These are phyloP conservation scores for Fusarium dimerum DNA, from an alignment of 2,329 filamentous ascomycete species.

Conservation along the genomic window DNA sequence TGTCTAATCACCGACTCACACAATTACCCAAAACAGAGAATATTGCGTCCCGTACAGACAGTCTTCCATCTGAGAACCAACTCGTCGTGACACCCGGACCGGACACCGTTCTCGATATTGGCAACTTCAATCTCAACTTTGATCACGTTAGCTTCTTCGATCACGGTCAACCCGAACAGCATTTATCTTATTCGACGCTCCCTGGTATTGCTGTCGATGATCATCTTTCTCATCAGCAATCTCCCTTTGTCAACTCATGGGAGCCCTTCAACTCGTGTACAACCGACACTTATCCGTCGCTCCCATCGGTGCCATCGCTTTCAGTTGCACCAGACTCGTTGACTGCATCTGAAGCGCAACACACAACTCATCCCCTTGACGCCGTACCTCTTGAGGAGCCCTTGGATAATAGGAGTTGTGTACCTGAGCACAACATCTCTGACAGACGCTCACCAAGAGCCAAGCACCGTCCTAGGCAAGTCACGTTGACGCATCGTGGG, in stretches of 20 bases:
- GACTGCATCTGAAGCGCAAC: too few species aligned
- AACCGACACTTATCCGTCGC: conserved; percentile 12
- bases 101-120: conserved; percentile 32
- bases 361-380: conserved; percentile 9
- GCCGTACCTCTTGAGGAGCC: conserved; percentile 16
- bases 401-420: conserved; percentile 21
- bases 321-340: conserved; percentile 22
- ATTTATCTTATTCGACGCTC: conserved; percentile 33
- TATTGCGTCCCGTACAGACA: conserved; percentile 29
- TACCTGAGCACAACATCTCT: conserved; percentile 25
- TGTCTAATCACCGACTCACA: conserved; percentile 30
- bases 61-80: conserved; percentile 27
- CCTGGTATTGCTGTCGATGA: conserved; percentile 9
- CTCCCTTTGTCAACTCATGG: conserved; percentile 28
- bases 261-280: conserved; percentile 17
- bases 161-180: conserved; percentile 18
- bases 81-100: conserved; percentile 30
- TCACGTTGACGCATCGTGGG: conserved; percentile 30
- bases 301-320: not conserved
- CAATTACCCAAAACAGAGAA: conserved; percentile 27
- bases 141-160: conserved; percentile 35
- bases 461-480: conserved; percentile 34
- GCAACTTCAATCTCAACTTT: conserved; percentile 39
- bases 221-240: not conserved
- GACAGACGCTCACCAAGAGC: conserved; percentile 27